Evolutionary conservation across 164 flowering plant genomes (phyloP), one percentile per base, ranked within the genome.

Genomic region (Macadamia integrifolia): DNA sequence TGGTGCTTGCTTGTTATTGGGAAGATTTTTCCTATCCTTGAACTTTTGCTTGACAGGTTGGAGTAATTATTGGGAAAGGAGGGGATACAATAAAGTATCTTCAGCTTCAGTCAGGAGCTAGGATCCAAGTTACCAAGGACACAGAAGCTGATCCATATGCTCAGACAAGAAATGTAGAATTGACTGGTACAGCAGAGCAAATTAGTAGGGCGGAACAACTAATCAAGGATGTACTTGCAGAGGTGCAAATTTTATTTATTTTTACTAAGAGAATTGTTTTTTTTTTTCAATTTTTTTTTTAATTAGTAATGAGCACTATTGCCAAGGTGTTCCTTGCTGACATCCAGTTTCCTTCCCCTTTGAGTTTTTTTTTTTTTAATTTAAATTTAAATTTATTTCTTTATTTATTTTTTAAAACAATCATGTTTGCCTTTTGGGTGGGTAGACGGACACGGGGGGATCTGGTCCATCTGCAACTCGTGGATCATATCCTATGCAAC

Each of bases 61-160:
- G 99, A 68, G 99, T 95, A 49, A 95, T 95, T 18, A 95, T 95
- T 81, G 99, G 99, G 2, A 95, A 91, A 74, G 86, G 86, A 69
- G 99, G 99, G 29, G 99, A 95, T 71, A 95, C 99, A 4, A 92
- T 95, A 44, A 92, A 91, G 76, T 84, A 89, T 75, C 93, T 95
- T 70, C 99, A 95, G 73, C 71, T 73, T 66, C 96, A 91, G 70
- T 95, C 99, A 42, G 99, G 99, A 13, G 98, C 99, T 1, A 95
- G 86, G 79, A 95, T 95, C 80, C 99, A 95, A 78, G 96, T 95
- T 28, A 91, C 98, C 10, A 82, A 97, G 49, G 99, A 95, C 66
- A 82, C 81, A 80, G 99, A 95, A 78, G 90, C 93, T 9, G 99
- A 95, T 71, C 96, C 88, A 6, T 78, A 76, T 78, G 80, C 90